Evolutionary conservation across 78 protist species (phyloP).

Genomic region (Cavenderia fasciculata): DNA sequence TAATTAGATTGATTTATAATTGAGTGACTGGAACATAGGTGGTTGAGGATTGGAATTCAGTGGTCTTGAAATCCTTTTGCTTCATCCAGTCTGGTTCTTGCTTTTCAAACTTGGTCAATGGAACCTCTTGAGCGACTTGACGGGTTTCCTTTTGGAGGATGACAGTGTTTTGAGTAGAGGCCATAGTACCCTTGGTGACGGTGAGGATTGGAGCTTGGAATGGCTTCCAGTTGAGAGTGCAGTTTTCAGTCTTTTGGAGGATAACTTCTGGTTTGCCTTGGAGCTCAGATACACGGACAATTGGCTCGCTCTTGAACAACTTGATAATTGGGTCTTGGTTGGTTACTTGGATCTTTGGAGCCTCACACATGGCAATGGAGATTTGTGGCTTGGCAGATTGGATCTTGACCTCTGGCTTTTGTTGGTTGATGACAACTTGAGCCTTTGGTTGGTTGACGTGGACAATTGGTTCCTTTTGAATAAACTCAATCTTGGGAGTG

Average conservation of each 20-base stretch:
- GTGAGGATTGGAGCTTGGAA: slow-evolving; percentile 33
- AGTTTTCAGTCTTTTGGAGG: slow-evolving; percentile 36
- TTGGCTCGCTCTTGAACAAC: slow-evolving; percentile 61
- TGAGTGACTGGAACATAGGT: slow-evolving; percentile 35
- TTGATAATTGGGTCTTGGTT: slow-evolving; percentile 62
- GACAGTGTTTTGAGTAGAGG: not conserved
- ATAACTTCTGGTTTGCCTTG: slow-evolving; percentile 60
- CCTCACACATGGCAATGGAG: not conserved
- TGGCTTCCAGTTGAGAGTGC: slow-evolving; percentile 46
- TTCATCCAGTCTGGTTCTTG: too few species aligned
- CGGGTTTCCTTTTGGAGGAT: not conserved
- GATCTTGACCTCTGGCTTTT: slow-evolving; percentile 71
- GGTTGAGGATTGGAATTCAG: not conserved
- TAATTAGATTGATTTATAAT: too few species aligned
- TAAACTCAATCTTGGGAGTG: slow-evolving; percentile 64
- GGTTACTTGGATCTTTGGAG: slow-evolving; percentile 42
- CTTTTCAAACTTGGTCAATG: too few species aligned
- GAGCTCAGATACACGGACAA: slow-evolving; percentile 46
- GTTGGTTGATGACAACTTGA: slow-evolving; percentile 63
- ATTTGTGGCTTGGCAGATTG: slow-evolving; percentile 63
- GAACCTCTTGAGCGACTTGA: too few species aligned
- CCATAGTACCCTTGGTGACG: slow-evolving; percentile 1
- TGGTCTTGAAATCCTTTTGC: too few species aligned
- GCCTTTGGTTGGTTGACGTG: slow-evolving; percentile 77
- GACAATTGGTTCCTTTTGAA: slow-evolving; percentile 73